Evolutionary conservation across 2,329 filamentous ascomycete genomes (phyloP), one percentile per base, ranked within the genome.

Genomic region (Colletotrichum sp.): DNA sequence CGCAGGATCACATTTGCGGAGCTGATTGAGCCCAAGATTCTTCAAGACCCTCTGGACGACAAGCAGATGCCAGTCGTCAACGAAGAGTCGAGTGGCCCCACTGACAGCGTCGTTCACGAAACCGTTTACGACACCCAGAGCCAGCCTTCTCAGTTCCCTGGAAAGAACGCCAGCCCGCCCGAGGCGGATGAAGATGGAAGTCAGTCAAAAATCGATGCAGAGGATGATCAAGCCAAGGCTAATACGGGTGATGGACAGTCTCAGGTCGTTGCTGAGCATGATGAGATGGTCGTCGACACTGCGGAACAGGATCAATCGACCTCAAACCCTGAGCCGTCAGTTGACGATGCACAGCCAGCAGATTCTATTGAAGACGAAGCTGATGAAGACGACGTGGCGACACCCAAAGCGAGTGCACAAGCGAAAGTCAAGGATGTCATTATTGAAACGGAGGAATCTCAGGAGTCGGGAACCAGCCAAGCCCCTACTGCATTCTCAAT

Each of bases 1-100:
- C 89, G 92, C n/a, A 88, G 88, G 8, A 75, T 96, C 34, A 80
- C 83, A 0, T 93, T 94, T 84, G 82, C 82, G 4, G 92, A 95
- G 26, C 87, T 97, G 81, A 89, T 92, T 49, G 93, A 95, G 52
- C 90, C 93, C 2, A 93, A 92, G 79, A 86, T 96, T 76, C 82
- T 95, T 18, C 89, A 88, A 71, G 83, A 82, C 6, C 75, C 79
- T 60, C 70, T 72, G 39, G 78, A 64, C 78, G 83, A 71, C 75
- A 80, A 76, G 78, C 81, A 44, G 32, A 60, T 34, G 13, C 12
- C 21, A 66, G 77, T 80, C 74, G 78, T 78, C 77, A 81, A 81
- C 77, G 64, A 70, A 24, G 71, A 78, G 26, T 75, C 79, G 30
- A 72, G 72, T 32, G 49, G 34, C 30, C 65, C 60, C 9, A 74